Evolutionary conservation across 257 asterid genomes (phyloP), one percentile per base, ranked within the genome.

Genomic region (Salvia hispanica): DNA sequence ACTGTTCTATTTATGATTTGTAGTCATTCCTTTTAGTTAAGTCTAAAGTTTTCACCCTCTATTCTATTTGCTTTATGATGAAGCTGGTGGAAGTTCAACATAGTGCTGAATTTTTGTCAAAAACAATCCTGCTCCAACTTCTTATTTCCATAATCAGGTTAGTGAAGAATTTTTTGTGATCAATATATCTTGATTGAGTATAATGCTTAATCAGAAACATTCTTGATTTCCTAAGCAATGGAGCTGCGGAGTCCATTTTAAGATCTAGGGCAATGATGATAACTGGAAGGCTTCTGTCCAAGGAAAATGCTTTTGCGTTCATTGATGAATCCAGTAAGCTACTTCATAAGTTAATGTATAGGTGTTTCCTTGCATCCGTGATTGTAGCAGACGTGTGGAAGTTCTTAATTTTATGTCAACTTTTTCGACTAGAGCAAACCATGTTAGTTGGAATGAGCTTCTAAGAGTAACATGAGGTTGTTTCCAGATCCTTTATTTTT

Each of bases 201-300:
- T 54, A 52, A 64, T 57, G 63, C 53, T n/a, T 50, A 44, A 53
- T 78, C 36, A 4, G 33, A 31, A 52, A 42, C 34, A 14, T 70
- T 70, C 11, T 34, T 10, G 68, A 46, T 64, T 74, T 47, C 45
- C 42, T 51, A 64, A 91, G 97, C 83, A 79, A 81, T 83, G 86
- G 58, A 65, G 82, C 88, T 51, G 78, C 95, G 47, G 97, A 88
- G 12, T 80, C 96, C 65, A 79, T 85, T 55, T 81, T 88, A 75
- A 86, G 96, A 82, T 88, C 97, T 55, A 87, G 99, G 80, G 88
- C 97, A 61, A 84, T 91, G 96, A 78, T 82, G 92, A 87, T 88
- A 77, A 78, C 90, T 60, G 99, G 99, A 66, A 89, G 99, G 84
- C 82, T 93, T 75, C 82, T 93, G 73, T 89, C 96, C 62, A 86